phyloP scores from a whole-genome alignment of 106 monocot genomes.

The Dactylorhiza incarnata region DNA sequence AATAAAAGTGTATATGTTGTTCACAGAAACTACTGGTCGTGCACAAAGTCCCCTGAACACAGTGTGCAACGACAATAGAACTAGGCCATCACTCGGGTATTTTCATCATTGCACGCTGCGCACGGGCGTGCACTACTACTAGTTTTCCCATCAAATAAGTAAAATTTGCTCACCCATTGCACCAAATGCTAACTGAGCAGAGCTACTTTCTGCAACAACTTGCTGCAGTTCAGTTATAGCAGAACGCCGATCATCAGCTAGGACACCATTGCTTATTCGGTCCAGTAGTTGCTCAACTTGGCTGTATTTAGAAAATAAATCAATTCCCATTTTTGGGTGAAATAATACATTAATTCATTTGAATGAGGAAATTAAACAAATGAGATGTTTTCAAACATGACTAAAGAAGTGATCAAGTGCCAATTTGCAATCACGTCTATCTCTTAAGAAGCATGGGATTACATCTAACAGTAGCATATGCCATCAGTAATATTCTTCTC shows the following conservation, averaged over 20 bases:
- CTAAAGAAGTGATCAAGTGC: not conserved
- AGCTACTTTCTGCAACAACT: constrained; percentile 85
- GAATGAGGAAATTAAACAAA: not conserved
- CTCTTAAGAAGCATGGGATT: not conserved
- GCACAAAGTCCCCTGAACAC: too few species aligned
- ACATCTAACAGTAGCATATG: not conserved
- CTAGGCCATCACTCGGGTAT: too few species aligned
- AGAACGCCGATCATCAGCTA: constrained; percentile 80
- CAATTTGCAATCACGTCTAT: not conserved
- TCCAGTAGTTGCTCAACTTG: constrained; percentile 78
- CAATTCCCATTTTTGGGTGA: not conserved
- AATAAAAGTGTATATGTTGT: too few species aligned
- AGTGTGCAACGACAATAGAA: too few species aligned
- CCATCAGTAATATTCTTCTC: not conserved
- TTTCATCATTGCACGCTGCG: too few species aligned
- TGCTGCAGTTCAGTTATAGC: constrained; percentile 86
- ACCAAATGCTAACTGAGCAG: constrained; percentile 89
- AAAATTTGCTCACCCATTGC: constrained; percentile 53
- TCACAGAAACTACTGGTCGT: too few species aligned
- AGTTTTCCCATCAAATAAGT: not conserved
- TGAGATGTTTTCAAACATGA: not conserved
- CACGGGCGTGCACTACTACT: not conserved
- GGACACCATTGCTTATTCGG: constrained; percentile 87
- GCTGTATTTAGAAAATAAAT: constrained; percentile 27
- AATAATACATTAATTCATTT: not conserved